phyloP scores from a whole-genome alignment of 2,329 filamentous ascomycete species.

The Neopestalotiopsis sp. region DNA sequence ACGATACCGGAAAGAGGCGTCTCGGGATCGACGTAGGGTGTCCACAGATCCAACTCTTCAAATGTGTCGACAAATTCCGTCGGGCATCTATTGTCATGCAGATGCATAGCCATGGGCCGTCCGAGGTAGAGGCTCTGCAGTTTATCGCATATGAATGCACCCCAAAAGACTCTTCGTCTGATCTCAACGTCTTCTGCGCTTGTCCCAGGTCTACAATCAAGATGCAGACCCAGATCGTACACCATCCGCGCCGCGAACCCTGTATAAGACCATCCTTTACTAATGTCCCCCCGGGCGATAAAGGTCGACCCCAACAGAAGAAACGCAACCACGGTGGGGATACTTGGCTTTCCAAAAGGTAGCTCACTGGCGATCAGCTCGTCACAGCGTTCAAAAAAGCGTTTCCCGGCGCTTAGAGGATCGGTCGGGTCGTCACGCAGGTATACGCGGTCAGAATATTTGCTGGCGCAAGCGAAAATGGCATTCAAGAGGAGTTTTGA shows the following conservation, averaged over 20 bases:
- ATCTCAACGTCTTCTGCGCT: constrained; percentile 35
- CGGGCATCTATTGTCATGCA: constrained; percentile 30
- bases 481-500: constrained; percentile 45
- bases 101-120: constrained; percentile 30
- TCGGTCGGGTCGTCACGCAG: constrained; percentile 27
- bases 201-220: constrained; percentile 37
- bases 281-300: constrained; percentile 30
- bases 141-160: constrained; percentile 38
- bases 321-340: constrained; percentile 33
- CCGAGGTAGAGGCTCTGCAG: constrained; percentile 38
- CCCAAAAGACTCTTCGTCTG: constrained; percentile 39
- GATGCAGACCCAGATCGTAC: constrained; percentile 45
- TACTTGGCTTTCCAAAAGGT: constrained; percentile 27
- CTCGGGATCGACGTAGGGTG: constrained; percentile 15
- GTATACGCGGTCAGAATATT: constrained; percentile 31
- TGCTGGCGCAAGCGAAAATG: constrained; percentile 37
- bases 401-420: constrained; percentile 27
- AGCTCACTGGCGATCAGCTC: constrained; percentile 28
- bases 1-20: constrained; percentile 1
- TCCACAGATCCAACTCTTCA: constrained; percentile 30
- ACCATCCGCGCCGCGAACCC: constrained; percentile 48
- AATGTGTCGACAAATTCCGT: constrained; percentile 29
- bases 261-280: constrained; percentile 45
- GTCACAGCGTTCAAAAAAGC: constrained; percentile 32
- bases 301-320: constrained; percentile 34